Percentiles rank a stretch among this genome's conserved stretches.
phyloP scores from a whole-genome alignment of 1,284 basidiomycete species.

The Ceratobasidium papillatum region DNA sequence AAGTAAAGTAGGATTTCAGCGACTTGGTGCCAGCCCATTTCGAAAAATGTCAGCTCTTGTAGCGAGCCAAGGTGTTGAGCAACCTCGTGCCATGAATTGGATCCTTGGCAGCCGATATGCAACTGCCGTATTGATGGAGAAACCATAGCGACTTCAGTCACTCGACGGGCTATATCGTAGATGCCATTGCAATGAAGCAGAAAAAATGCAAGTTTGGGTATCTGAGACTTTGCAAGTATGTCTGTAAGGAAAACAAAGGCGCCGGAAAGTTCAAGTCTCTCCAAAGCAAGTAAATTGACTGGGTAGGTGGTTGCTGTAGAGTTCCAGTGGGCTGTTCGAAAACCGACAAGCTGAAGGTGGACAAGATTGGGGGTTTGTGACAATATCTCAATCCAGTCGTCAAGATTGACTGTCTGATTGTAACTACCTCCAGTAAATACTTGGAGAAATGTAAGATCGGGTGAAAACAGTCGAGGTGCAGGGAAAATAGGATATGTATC shows the following conservation, averaged over 20 bases:
- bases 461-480: not conserved
- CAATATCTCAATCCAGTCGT: not conserved
- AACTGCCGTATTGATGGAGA: not conserved
- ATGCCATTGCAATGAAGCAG: not conserved
- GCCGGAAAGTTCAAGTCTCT: constrained; percentile 6
- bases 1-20: not conserved
- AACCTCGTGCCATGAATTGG: not conserved
- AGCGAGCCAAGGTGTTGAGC: not conserved
- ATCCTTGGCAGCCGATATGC: no score
- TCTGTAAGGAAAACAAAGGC: not conserved
- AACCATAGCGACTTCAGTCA: not conserved
- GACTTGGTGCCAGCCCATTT: not conserved
- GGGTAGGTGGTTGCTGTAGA: not conserved
- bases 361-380: not conserved
- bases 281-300: not conserved
- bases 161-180: not conserved
- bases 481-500: not conserved
- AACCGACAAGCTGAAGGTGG: not conserved
- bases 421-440: not conserved
- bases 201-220: not conserved
- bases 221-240: not conserved
- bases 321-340: not conserved
- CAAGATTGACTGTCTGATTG: no score
- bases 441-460: not conserved
- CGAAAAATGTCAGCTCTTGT: not conserved